These are phyloP conservation scores for Triticum turgidum DNA, from an alignment of 176 grass and related monocot genomes.

Conservation along the genomic window DNA sequence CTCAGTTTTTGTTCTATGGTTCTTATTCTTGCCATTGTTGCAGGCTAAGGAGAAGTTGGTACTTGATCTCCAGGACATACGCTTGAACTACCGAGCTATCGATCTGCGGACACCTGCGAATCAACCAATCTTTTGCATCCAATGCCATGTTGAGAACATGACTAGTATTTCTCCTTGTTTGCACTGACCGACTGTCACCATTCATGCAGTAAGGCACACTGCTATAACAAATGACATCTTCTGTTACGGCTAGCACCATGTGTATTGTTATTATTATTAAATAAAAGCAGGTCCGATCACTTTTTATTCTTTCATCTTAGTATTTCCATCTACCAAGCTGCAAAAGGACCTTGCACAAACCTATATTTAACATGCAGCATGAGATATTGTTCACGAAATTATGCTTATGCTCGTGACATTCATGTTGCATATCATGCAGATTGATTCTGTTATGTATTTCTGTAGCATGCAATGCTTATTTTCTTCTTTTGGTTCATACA, in stretches of 20 bases:
- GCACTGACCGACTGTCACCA: neutral
- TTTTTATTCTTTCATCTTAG: neutral
- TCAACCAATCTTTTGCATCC: conserved; percentile 76
- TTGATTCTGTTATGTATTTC: neutral
- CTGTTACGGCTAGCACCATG: neutral
- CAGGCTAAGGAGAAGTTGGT: conserved; percentile 79
- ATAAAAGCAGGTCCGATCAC: neutral
- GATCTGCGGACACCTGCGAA: conserved; percentile 68
- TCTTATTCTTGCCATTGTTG: conserved; percentile 5
- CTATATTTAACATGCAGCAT: neutral
- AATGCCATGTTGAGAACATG: conserved; percentile 78
- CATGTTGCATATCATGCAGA: neutral
- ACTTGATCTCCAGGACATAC: conserved; percentile 82
- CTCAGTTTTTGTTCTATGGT: neutral
- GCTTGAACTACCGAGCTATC: conserved; percentile 69
- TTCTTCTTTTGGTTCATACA: neutral
- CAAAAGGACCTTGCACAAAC: neutral
- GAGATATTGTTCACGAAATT: neutral
- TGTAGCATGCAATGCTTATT: neutral
- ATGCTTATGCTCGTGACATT: neutral
- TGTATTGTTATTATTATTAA: neutral
- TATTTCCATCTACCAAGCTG: neutral
- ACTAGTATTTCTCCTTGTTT: conserved; percentile 1
- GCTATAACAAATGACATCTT: neutral
- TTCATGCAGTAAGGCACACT: neutral